Evolutionary conservation across 1,139 yeast species (phyloP), one percentile per base, ranked within the genome.

Genomic region (Yamadazyma triangularis): DNA sequence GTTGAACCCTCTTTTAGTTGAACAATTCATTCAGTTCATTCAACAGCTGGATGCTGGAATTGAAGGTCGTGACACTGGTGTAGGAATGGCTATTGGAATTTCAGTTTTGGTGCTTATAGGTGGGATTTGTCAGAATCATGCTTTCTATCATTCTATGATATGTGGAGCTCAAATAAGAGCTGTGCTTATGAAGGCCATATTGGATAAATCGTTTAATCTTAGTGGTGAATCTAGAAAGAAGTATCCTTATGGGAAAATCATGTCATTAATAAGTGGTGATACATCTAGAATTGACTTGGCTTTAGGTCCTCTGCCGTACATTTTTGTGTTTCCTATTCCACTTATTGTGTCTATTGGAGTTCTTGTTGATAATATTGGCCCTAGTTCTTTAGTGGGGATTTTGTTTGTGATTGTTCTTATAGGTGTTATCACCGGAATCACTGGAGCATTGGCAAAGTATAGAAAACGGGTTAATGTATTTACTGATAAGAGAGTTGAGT

Each of bases 91-190:
- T 3, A 31, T 64, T 30, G 68, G 64, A 8, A 45, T 51, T 8
- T 46, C 57, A 6, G 13, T 41, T 45, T 22, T 65, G 30, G 51
- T 58, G 21, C 40, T 62, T 10, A 23, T 54, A 9, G 45, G 60
- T 29, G 79, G 84, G 8, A 18, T 44, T 1, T 10, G 24, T 8
- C 24, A 41, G 20, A 44, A 44, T 23, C 47, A 41, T 24, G 26
- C 36, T 2, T 33, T 60, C 37, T 54, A 54, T 27, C 45, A 50
- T 26, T 47, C 62, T 14, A 60, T 57, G 58, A 29, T 51, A 28
- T 44, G 51, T 13, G 95, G 94, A 42, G 81, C 82, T 7, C 77
- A 78, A 47, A 74, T 72, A 15, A 78, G 82, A 49, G 75, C 86
- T 1, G 74, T 81, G 2, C 53, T 86, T 25, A 79, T 82, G 2